These are phyloP conservation scores for Lasiosphaeris hirsuta DNA, from an alignment of 495 filamentous ascomycete species.

Conservation along the genomic window DNA sequence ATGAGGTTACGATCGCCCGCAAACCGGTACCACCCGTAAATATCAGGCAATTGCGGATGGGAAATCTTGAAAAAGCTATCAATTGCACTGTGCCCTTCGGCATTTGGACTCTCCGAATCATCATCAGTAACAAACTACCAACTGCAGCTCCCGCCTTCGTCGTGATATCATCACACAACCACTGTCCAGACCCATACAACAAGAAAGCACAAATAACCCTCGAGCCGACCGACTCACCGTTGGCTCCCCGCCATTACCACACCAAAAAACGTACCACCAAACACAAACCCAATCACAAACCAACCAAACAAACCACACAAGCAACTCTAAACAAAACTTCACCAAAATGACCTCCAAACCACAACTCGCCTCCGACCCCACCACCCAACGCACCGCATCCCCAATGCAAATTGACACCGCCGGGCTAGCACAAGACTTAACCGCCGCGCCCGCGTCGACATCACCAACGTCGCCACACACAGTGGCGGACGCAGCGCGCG, in stretches of 20 bases:
- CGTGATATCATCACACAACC: slow-evolving; percentile 9
- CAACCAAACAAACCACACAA: background rate
- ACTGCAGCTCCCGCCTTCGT: too few relatives aligned
- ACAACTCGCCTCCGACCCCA: background rate
- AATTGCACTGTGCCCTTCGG: too few relatives aligned
- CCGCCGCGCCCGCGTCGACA: background rate
- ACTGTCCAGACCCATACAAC: background rate
- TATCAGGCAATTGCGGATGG: too few relatives aligned
- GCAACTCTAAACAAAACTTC: background rate
- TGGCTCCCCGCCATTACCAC: background rate
- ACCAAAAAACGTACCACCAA: background rate
- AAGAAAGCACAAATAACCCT: background rate
- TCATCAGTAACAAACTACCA: too few relatives aligned
- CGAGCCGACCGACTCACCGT: background rate
- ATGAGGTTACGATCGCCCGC: too few relatives aligned
- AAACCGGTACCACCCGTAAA: too few relatives aligned
- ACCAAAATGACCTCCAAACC: background rate
- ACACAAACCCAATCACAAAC: background rate
- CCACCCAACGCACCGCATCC: background rate
- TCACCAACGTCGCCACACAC: slow-evolving; percentile 18
- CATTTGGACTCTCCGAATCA: too few relatives aligned
- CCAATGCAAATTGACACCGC: slow-evolving; percentile 1
- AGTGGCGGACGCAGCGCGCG: slow-evolving; percentile 29
- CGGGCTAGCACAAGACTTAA: slow-evolving; percentile 16
- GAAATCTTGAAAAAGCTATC: too few relatives aligned